Conservation (phyloP, 1,284 basidiomycete species). For the Cryptococcus maquisensis region DNA sequence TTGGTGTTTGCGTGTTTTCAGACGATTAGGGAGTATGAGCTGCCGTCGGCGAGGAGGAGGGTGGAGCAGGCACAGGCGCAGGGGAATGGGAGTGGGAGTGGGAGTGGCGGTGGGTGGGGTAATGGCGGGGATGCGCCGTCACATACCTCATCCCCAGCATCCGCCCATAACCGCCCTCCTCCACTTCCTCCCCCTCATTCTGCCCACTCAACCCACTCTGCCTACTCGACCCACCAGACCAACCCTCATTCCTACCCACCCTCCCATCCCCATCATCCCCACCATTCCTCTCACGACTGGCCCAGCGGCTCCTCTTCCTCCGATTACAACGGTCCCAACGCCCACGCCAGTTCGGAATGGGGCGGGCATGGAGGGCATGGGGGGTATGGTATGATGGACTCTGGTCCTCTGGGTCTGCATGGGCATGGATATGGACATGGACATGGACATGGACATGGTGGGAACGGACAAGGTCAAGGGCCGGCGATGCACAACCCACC, state of each 20-base stretch:
- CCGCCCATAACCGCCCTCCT: not conserved
- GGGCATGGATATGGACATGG: too few species aligned
- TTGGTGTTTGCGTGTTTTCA: conserved; percentile 52
- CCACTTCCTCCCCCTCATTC: not conserved
- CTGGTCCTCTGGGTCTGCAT: too few species aligned
- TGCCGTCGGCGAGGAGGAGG: conserved; percentile 1
- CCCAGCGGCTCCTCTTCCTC: too few species aligned
- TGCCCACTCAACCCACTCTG: not conserved
- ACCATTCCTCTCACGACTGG: not conserved
- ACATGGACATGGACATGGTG: too few species aligned
- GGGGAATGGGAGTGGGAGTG: not conserved
- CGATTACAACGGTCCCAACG: too few species aligned
- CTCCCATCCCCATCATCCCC: conserved; percentile 6
- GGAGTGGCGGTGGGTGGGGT: not conserved
- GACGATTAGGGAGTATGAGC: conserved; percentile 68
- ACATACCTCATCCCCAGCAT: not conserved
- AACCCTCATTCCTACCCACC: not conserved
- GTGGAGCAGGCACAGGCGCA: not conserved
- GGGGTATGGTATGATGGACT: too few species aligned
- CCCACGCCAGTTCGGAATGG: too few species aligned
- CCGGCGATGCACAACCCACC: too few species aligned
- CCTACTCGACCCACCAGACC: not conserved
- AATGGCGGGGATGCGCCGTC: not conserved
- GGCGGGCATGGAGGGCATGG: too few species aligned
- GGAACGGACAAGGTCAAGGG: too few species aligned